A percentile compares a stretch with the other conserved stretches of the same genome.
Conservation (phyloP, 2,329 filamentous ascomycete species). For the Calonectria montana region DNA sequence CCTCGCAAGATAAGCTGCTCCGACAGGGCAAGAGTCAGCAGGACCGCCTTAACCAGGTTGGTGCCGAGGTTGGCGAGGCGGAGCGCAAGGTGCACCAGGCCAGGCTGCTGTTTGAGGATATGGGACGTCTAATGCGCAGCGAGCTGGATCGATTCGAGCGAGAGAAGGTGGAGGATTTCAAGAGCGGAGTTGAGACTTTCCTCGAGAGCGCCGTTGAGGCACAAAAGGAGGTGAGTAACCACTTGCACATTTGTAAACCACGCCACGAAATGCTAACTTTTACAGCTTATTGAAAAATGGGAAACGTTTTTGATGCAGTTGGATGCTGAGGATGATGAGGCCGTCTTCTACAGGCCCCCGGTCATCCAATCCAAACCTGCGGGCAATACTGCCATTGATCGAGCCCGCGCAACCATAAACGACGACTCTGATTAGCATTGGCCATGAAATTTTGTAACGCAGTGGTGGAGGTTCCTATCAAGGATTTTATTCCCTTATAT, state of each 20-base stretch:
- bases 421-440: conserved; percentile 67
- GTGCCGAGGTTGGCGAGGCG: conserved; percentile 93
- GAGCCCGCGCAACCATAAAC: conserved; percentile 68
- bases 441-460: conserved; percentile 26
- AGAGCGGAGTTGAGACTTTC: conserved; percentile 97
- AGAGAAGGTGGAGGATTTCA: conserved; percentile 99
- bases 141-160: conserved; percentile 95
- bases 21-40: conserved; percentile 96
- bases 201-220: conserved; percentile 96
- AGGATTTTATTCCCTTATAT: conserved; percentile 44
- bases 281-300: conserved; percentile 85
- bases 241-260: not conserved
- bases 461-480: conserved; percentile 25
- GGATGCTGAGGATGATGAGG: conserved; percentile 90
- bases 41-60: conserved; percentile 91
- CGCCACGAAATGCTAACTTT: conserved; percentile 1
- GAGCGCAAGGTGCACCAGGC: conserved; percentile 94
- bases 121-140: conserved; percentile 90
- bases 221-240: conserved; percentile 87
- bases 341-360: conserved; percentile 73
- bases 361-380: conserved; percentile 66
- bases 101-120: conserved; percentile 92
- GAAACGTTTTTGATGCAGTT: conserved; percentile 98
- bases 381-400: conserved; percentile 70
- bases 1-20: conserved; percentile 92